phyloP scores from a whole-genome alignment of 2,329 filamentous ascomycete species.

The Torrubiellomyces zombiae region DNA sequence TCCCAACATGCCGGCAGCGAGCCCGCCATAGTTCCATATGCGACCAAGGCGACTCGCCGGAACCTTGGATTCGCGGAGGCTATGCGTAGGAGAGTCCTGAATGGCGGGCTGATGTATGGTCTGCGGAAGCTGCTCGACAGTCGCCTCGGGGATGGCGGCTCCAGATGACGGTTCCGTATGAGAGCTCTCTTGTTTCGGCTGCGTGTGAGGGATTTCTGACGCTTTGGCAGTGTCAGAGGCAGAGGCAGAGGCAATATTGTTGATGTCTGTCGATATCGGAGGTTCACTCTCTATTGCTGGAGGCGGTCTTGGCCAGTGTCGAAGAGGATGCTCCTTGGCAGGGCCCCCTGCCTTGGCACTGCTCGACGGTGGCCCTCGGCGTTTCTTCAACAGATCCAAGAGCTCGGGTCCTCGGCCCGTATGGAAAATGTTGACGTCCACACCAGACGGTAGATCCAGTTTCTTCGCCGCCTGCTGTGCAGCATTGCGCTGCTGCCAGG shows the following conservation, averaged over 20 bases:
- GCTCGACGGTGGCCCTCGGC: constrained; percentile 4
- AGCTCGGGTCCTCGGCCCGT: constrained; percentile 28
- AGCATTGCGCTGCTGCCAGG: constrained; percentile 3
- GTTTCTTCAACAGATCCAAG: constrained; percentile 19
- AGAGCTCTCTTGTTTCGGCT: no score
- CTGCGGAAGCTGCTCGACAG: no score
- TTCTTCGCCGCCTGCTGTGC: constrained; percentile 7
- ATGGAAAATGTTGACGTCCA: constrained; percentile 32
- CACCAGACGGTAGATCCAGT: constrained; percentile 20
- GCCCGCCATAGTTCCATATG: constrained; percentile 85
- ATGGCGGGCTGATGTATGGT: no score
- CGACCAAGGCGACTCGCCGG: constrained; percentile 75
- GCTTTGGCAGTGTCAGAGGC: no score
- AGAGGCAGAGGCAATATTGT: no score
- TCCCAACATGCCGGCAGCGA: constrained; percentile 90
- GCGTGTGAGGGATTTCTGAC: no score
- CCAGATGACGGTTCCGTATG: no score
- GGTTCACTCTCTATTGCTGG: constrained; percentile 6
- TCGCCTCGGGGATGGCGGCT: no score
- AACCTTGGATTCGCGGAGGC: constrained; percentile 76
- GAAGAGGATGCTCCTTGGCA: constrained; percentile 20
- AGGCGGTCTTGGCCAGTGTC: constrained; percentile 15
- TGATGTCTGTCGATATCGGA: constrained; percentile 1
- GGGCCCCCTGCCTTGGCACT: constrained; percentile 6
- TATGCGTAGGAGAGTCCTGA: no score